Conservation (phyloP, 2,329 filamentous ascomycete species). For the Arthrobotrys entomopaga region DNA sequence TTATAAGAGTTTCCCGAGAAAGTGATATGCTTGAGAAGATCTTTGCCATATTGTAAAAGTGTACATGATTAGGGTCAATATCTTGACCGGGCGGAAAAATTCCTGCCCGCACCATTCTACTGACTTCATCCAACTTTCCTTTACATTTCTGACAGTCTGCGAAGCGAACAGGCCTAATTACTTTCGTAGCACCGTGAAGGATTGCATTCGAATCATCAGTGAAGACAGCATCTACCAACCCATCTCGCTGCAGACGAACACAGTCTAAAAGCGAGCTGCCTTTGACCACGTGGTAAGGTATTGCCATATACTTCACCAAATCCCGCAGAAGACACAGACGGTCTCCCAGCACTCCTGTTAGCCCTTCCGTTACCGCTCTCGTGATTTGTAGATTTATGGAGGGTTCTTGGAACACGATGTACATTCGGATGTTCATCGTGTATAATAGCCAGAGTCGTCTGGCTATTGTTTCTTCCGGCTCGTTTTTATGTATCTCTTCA, state of each 20-base stretch:
- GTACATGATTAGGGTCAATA: background rate
- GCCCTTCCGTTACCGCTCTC: background rate
- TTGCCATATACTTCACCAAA: background rate
- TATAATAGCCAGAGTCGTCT: background rate
- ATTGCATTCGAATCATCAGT: conserved; percentile 8
- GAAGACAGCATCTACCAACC: conserved; percentile 31
- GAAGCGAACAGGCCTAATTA: background rate
- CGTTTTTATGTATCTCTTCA: background rate
- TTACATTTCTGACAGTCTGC: background rate
- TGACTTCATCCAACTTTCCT: background rate
- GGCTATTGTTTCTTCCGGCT: background rate
- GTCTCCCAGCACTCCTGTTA: background rate
- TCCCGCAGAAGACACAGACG: background rate
- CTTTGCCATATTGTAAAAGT: background rate
- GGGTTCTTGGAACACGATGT: background rate
- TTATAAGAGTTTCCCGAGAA: background rate
- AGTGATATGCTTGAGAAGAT: background rate
- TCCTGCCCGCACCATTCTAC: background rate
- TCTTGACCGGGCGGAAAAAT: background rate
- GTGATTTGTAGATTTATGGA: background rate
- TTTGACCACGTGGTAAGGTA: background rate
- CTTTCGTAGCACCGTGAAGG: background rate
- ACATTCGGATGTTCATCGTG: background rate
- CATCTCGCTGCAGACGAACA: background rate
- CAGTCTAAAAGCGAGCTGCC: conserved; percentile 19